A percentile compares a stretch with the other conserved stretches of the same genome.
These are phyloP conservation scores for Wickerhamomyces chambardii DNA, from an alignment of 805 yeast genomes.

Conservation along the genomic window DNA sequence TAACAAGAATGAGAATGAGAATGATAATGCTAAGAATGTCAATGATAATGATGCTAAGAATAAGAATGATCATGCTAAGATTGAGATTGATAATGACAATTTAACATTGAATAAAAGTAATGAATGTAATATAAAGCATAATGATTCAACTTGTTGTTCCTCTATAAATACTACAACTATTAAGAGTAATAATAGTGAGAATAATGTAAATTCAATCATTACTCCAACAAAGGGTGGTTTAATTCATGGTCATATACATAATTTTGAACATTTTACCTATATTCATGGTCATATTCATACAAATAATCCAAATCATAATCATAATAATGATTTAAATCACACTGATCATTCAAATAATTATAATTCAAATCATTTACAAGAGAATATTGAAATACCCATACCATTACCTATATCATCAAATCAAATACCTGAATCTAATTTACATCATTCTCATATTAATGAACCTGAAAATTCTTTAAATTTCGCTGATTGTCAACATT, in stretches of 20 bases:
- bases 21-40: too few relatives aligned
- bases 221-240: constrained; percentile 29
- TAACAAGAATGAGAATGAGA: too few relatives aligned
- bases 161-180: not conserved
- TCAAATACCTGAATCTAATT: constrained; percentile 1
- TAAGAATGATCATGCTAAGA: too few relatives aligned
- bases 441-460: constrained; percentile 9
- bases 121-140: too few relatives aligned
- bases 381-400: not conserved
- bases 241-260: constrained; percentile 64
- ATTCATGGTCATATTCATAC: constrained; percentile 64
- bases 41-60: too few relatives aligned
- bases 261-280: constrained; percentile 50
- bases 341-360: constrained; percentile 29
- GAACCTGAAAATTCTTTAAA: constrained; percentile 6
- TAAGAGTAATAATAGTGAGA: too few relatives aligned
- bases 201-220: not conserved
- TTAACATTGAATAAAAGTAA: too few relatives aligned
- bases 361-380: not conserved
- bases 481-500: constrained; percentile 27
- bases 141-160: too few relatives aligned
- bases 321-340: constrained; percentile 22
- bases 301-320: constrained; percentile 21
- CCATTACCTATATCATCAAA: not conserved
- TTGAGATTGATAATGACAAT: too few relatives aligned